Evolutionary conservation across 129 eudicot species (phyloP).

Genomic region (Flaveria bidentis): DNA sequence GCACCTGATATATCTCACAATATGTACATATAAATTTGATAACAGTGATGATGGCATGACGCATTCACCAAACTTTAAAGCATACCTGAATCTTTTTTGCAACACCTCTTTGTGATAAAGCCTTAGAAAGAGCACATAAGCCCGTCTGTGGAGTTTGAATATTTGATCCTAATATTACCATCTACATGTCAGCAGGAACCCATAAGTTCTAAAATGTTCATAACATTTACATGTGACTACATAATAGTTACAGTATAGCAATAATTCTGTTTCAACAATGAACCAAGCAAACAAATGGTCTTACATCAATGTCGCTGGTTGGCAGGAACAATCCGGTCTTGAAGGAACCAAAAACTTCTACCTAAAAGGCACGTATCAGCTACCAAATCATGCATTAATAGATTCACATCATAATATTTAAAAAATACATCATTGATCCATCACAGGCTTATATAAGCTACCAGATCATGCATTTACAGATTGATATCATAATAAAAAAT

Average conservation of each 20-base stretch:
- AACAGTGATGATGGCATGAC: not conserved
- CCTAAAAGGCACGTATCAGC: constrained; percentile 47
- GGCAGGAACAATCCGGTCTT: constrained; percentile 91
- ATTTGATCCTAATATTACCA: constrained; percentile 75
- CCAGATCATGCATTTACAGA: not conserved
- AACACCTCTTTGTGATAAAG: constrained; percentile 76
- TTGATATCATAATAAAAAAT: not conserved
- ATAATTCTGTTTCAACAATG: not conserved
- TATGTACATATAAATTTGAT: constrained; percentile 8
- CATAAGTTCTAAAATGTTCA: constrained; percentile 3
- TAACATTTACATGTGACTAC: not conserved
- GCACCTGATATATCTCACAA: constrained; percentile 52
- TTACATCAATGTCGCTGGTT: constrained; percentile 90
- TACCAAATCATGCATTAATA: not conserved
- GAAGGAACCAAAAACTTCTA: constrained; percentile 89
- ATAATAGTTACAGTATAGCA: not conserved
- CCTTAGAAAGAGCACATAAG: constrained; percentile 79
- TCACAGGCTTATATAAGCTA: constrained; percentile 20
- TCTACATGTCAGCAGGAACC: constrained; percentile 47
- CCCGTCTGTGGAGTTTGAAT: constrained; percentile 78
- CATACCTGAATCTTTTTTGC: constrained; percentile 94
- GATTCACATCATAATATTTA: too few relatives aligned
- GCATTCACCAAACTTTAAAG: not conserved
- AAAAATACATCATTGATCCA: not conserved
- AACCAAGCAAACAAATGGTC: constrained; percentile 15